phyloP scores from a whole-genome alignment of 2,329 filamentous ascomycete genomes.

The Nemania sp. region DNA sequence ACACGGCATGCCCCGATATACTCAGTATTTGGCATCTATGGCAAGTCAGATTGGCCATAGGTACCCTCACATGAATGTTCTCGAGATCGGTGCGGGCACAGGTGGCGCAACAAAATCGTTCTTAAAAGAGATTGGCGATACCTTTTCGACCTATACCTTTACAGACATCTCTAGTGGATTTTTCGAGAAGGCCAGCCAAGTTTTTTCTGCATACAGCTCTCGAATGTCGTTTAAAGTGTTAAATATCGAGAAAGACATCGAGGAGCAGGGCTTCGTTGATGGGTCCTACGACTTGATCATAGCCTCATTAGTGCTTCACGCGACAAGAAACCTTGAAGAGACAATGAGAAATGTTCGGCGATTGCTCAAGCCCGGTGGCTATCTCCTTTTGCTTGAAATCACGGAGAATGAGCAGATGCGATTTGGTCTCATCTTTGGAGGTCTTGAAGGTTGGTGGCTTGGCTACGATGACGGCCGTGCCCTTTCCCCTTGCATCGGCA shows the following conservation, averaged over 20 bases:
- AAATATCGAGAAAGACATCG: conserved; percentile 33
- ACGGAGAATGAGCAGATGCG: conserved; percentile 23
- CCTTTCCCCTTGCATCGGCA: not conserved
- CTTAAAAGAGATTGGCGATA: not conserved
- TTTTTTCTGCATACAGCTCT: not conserved
- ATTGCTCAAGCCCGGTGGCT: conserved; percentile 49
- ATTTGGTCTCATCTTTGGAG: conserved; percentile 30
- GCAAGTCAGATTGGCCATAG: conserved; percentile 38
- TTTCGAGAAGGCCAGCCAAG: conserved; percentile 3
- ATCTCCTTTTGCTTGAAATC: conserved; percentile 49
- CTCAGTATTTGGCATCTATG: conserved; percentile 30
- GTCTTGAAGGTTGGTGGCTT: conserved; percentile 35
- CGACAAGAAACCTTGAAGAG: conserved; percentile 35
- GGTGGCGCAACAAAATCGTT: not conserved
- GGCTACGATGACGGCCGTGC: not conserved
- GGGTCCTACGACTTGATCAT: conserved; percentile 45
- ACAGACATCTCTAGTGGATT: conserved; percentile 16
- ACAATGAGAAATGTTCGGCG: conserved; percentile 40
- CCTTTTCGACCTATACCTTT: conserved; percentile 19
- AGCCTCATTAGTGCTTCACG: conserved; percentile 45
- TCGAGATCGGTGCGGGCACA: conserved; percentile 34
- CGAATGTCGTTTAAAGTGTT: conserved; percentile 38
- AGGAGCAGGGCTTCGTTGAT: conserved; percentile 39
- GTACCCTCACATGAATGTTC: conserved; percentile 40
- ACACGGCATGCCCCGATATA: conserved; percentile 33